Evolutionary conservation across 805 yeast genomes (phyloP), one percentile per base, ranked within the genome.

Genomic region (Wickerhamomyces tratensis): DNA sequence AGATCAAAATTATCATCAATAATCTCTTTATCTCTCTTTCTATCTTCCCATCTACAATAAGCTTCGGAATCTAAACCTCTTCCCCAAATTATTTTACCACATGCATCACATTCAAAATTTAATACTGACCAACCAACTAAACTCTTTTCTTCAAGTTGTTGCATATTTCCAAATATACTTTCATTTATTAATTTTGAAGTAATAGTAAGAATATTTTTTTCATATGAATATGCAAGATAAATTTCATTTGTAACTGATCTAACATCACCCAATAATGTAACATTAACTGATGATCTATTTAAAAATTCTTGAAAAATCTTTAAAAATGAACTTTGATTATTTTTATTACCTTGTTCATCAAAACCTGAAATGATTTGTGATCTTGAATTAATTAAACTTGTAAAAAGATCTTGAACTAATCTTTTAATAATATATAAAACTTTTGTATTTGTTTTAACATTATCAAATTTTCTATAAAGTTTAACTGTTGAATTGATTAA

Each of bases 21-120:
- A 20, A 42, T 37, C 3, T 45, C 47, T 42, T 63, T 58, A 9
- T 62, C 51, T 43, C 62, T 53, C 38, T 57, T 58, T 39, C 46
- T 53, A 27, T 67, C 65, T 51, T 77, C 82, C 89, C 89, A 83
- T 5, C 72, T 65, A 37, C 69, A 67, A 41, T 74, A 73, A 35
- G 72, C 67, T 8, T 62, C 67, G 2, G 75, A 63, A 25, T 69
- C 64, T 3, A 83, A 56, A 2, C 77, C 76, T 2, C 74, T 58
- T 0, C 96, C 96, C 79, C 88, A 81, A 33, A 88, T 63, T 20
- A 65, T 64, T 47, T 77, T 78, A 1, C 86, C 89, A 59, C 97
- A 89, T 0, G 82, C 74, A 33, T 82, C 82, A 58, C 97, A 89
- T 39, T 71, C 76, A 34, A 69, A 65, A 27, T 65, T 64, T 27